A percentile compares a stretch with the other conserved stretches of the same genome.
Conservation (phyloP, 2,329 filamentous ascomycete species). For the Emericellopsis atlantica region DNA sequence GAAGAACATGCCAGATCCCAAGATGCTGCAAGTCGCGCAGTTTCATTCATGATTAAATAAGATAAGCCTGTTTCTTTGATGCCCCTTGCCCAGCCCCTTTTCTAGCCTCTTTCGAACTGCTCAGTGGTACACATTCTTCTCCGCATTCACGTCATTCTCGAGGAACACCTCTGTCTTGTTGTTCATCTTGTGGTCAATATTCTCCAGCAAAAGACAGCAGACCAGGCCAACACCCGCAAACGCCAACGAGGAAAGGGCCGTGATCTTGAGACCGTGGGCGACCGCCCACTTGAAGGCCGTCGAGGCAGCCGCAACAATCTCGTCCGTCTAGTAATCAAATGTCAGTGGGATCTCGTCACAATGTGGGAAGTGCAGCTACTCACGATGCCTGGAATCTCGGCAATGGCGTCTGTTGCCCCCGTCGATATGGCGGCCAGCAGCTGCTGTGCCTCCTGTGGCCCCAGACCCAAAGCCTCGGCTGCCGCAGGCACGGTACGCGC, state of each 20-base stretch:
- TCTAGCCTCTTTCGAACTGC: neutral
- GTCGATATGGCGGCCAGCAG: conserved; percentile 15
- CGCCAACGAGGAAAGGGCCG: conserved; percentile 13
- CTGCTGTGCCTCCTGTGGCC: conserved; percentile 13
- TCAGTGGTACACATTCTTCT: conserved; percentile 2
- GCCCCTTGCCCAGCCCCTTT: neutral
- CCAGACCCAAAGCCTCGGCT: conserved; percentile 17
- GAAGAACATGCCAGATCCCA: too few species aligned
- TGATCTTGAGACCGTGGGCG: conserved; percentile 13
- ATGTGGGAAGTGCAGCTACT: neutral
- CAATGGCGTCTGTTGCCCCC: conserved; percentile 8
- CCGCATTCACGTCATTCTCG: conserved; percentile 12
- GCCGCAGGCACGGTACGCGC: conserved; percentile 18
- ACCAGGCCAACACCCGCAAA: conserved; percentile 16
- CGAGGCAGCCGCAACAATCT: conserved; percentile 12
- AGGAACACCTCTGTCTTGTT: conserved; percentile 21
- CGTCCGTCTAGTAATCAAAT: conserved; percentile 4
- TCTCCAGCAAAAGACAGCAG: conserved; percentile 14
- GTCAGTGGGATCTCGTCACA: neutral
- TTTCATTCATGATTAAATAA: too few species aligned
- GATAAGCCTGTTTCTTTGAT: too few species aligned
- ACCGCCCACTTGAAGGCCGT: conserved; percentile 16
- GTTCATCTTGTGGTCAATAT: conserved; percentile 20
- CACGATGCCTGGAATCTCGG: conserved; percentile 10
- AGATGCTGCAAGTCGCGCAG: too few species aligned